phyloP scores from a whole-genome alignment of 352 stramenopile species.

The Pythium aquatile region DNA sequence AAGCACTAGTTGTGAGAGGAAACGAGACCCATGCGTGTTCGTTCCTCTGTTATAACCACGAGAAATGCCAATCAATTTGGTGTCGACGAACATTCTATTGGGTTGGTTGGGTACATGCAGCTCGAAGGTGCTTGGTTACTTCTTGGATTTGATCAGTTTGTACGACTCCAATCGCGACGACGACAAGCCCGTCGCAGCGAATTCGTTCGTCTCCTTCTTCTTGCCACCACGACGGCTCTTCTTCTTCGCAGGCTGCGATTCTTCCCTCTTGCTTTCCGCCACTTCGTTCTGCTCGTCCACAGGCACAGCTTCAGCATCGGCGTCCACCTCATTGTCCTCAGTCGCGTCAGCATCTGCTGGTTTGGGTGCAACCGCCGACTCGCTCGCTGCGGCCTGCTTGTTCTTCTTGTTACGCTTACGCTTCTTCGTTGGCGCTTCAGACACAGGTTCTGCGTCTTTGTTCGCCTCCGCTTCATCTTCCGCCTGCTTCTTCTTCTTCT shows the following conservation, averaged over 20 bases:
- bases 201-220: conserved; percentile 49
- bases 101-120: background rate
- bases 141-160: conserved; percentile 74
- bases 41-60: background rate
- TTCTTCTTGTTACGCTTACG: conserved; percentile 66
- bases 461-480: conserved; percentile 17
- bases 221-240: conserved; percentile 63
- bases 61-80: background rate
- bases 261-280: background rate
- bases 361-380: background rate
- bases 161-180: conserved; percentile 83
- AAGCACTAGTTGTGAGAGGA: conserved; percentile 1
- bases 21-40: too few relatives aligned
- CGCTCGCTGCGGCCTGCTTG: conserved; percentile 28
- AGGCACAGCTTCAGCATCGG: background rate
- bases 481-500: conserved; percentile 33
- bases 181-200: conserved; percentile 53
- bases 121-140: conserved; percentile 31
- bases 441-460: conserved; percentile 17
- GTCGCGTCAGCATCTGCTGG: conserved; percentile 17
- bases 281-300: conserved; percentile 11
- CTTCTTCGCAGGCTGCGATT: conserved; percentile 23
- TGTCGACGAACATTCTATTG: conserved; percentile 1
- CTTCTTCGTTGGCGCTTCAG: conserved; percentile 54
- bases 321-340: conserved; percentile 13